Conservation (phyloP, 495 filamentous ascomycete genomes). For the Penicillium longicatenatum region DNA sequence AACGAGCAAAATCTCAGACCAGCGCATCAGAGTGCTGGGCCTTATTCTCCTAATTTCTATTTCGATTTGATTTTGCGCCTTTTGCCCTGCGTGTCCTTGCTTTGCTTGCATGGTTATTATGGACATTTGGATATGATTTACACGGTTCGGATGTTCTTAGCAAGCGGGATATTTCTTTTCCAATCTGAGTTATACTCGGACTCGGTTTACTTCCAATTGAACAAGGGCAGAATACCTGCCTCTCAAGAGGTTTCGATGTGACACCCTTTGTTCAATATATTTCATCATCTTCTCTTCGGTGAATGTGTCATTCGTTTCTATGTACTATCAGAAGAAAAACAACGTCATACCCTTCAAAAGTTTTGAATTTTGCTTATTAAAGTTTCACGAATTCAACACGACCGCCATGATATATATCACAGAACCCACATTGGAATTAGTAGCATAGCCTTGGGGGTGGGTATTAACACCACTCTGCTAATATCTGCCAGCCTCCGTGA, state of each 20-base stretch:
- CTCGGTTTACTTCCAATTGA: not conserved
- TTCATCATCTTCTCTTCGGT: not conserved
- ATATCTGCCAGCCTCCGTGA: too few relatives aligned
- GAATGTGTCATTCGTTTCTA: not conserved
- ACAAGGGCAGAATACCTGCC: not conserved
- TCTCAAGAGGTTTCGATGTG: not conserved
- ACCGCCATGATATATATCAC: too few relatives aligned
- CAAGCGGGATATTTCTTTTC: not conserved
- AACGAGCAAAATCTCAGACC: not conserved
- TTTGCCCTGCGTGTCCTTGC: not conserved
- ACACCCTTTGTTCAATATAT: not conserved
- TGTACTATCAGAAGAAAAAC: not conserved
- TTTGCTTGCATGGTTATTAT: not conserved
- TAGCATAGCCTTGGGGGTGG: too few relatives aligned
- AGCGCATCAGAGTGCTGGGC: too few relatives aligned
- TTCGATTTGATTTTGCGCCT: constrained; percentile 2
- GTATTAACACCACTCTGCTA: too few relatives aligned
- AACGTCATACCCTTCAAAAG: not conserved
- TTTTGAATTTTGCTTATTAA: not conserved
- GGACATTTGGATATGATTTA: not conserved
- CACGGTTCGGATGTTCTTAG: not conserved
- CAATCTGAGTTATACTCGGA: not conserved
- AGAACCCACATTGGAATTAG: too few relatives aligned
- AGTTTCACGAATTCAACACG: not conserved
- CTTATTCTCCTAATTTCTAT: not conserved